Evolutionary conservation across 2,329 filamentous ascomycete genomes (phyloP).

Genomic region (Neonectria punicea): DNA sequence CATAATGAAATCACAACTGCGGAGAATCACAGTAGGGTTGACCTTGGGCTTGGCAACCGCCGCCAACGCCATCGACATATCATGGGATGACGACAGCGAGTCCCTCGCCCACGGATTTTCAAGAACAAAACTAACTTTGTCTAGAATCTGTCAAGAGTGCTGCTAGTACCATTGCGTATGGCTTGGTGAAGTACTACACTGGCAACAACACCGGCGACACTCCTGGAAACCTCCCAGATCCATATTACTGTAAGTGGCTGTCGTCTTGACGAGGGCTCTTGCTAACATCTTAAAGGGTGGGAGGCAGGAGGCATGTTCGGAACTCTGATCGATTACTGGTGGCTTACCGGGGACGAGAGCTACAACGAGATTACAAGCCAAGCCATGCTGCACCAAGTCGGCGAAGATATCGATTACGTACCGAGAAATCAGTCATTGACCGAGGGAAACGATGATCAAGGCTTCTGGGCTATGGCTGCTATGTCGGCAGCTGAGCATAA

Average conservation of each 20-base stretch:
- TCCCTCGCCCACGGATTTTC: background rate
- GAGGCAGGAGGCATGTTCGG: slow-evolving; percentile 78
- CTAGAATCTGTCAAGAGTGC: slow-evolving; percentile 63
- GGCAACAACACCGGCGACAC: slow-evolving; percentile 69
- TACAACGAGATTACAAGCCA: slow-evolving; percentile 72
- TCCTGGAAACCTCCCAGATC: slow-evolving; percentile 67
- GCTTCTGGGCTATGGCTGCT: slow-evolving; percentile 87
- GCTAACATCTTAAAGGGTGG: slow-evolving; percentile 62
- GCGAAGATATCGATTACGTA: slow-evolving; percentile 71
- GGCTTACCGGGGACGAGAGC: slow-evolving; percentile 71
- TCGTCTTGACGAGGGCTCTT: no score
- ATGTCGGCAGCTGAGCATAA: slow-evolving; percentile 82
- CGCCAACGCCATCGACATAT: background rate
- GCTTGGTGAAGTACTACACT: slow-evolving; percentile 61
- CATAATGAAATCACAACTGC: no score
- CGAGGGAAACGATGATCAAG: slow-evolving; percentile 79
- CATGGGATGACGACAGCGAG: background rate
- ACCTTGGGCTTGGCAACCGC: background rate
- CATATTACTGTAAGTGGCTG: slow-evolving; percentile 67
- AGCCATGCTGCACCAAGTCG: slow-evolving; percentile 70
- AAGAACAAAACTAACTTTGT: background rate
- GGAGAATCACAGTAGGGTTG: no score
- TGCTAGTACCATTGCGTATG: slow-evolving; percentile 59
- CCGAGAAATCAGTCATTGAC: slow-evolving; percentile 71
- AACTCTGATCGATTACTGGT: slow-evolving; percentile 77